Conservation (phyloP, 176 grass and related monocot genomes). For the Avena sativa region DNA sequence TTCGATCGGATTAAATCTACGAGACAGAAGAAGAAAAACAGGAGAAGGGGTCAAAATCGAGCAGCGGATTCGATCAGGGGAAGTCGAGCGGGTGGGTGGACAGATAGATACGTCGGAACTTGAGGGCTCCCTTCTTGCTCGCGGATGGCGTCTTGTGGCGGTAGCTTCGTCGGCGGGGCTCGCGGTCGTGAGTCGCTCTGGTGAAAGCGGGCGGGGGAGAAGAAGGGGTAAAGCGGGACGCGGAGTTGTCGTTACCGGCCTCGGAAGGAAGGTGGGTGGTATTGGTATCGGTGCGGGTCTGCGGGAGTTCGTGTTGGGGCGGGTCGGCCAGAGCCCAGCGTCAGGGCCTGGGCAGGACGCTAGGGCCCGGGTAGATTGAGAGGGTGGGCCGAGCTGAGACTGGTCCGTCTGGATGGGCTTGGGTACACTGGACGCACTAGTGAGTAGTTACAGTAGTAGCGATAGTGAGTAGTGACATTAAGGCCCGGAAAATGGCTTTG, state of each 20-base stretch:
- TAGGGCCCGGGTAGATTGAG: too few relatives aligned
- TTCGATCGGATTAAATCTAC: conserved; percentile 40
- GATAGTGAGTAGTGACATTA: too few relatives aligned
- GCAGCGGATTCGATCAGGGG: background rate
- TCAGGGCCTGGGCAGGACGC: too few relatives aligned
- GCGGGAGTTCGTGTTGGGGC: background rate
- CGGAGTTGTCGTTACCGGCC: conserved; percentile 37
- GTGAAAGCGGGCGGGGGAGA: background rate
- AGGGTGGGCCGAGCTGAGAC: too few relatives aligned
- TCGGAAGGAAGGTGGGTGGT: conserved; percentile 22
- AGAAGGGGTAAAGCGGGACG: conserved; percentile 31
- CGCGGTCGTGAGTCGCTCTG: background rate
- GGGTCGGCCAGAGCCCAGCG: background rate
- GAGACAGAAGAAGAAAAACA: background rate
- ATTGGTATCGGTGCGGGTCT: background rate
- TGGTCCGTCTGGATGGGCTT: too few relatives aligned
- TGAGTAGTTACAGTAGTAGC: too few relatives aligned
- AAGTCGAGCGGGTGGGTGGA: background rate
- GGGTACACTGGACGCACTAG: too few relatives aligned
- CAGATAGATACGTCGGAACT: background rate
- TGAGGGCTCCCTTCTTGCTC: background rate
- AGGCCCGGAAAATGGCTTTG: too few relatives aligned
- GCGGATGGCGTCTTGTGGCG: background rate
- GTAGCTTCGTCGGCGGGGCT: background rate
- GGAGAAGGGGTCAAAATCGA: conserved; percentile 10